Evolutionary conservation across 176 grass and related monocot genomes (phyloP).

Genomic region (Ensete ventricosum): DNA sequence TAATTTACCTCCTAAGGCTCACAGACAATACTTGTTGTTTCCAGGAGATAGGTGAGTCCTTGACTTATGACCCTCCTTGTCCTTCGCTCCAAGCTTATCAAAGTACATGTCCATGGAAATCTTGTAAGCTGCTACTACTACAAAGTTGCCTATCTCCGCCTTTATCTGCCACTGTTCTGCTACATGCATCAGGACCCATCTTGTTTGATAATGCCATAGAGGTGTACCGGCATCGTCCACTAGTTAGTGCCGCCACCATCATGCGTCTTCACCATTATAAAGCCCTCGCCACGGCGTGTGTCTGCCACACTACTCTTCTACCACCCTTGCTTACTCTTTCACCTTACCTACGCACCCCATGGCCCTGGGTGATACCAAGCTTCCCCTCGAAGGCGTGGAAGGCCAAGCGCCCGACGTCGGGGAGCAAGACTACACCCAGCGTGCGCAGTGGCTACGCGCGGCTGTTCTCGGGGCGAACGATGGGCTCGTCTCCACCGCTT

Average conservation of each 20-base stretch:
- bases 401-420: neutral
- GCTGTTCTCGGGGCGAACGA: conserved; percentile 72
- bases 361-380: conserved; percentile 14
- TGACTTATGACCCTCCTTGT: no score
- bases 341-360: neutral
- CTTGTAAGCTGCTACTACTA: no score
- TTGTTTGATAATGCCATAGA: no score
- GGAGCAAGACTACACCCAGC: conserved; percentile 19
- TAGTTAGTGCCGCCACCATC: neutral
- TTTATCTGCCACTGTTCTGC: no score
- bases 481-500: conserved; percentile 56
- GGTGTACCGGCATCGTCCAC: no score
- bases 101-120: no score
- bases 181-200: no score
- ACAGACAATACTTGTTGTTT: no score
- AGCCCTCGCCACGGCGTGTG: conserved; percentile 32
- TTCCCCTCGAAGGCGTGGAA: neutral
- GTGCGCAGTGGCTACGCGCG: conserved; percentile 59
- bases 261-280: conserved; percentile 26
- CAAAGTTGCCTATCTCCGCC: no score
- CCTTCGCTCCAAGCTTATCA: no score
- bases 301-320: conserved; percentile 34
- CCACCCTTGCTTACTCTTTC: neutral
- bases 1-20: no score
- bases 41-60: no score